A percentile compares a stretch with the other conserved stretches of the same genome.
Conservation (phyloP, 371 early-diverging fungal genomes). For the Mucor irregularis region DNA sequence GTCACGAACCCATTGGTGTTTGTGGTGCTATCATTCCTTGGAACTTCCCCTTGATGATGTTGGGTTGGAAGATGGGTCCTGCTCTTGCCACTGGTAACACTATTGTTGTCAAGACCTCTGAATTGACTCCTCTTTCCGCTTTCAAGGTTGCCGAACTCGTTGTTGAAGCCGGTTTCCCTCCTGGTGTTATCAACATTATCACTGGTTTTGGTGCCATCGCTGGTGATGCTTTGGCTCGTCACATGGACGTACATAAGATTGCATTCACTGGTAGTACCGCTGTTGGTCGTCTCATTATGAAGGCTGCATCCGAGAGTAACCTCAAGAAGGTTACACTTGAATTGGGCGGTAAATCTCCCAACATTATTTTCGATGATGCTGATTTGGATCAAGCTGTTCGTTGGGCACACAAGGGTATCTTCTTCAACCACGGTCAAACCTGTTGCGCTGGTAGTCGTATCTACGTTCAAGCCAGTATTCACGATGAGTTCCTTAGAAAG, state of each 20-base stretch:
- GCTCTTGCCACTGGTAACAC: constrained; percentile 89
- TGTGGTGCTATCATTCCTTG: constrained; percentile 80
- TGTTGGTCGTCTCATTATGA: constrained; percentile 58
- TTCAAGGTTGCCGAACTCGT: constrained; percentile 47
- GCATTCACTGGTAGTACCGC: constrained; percentile 67
- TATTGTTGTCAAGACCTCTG: constrained; percentile 84
- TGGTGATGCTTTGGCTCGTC: constrained; percentile 46
- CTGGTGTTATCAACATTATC: constrained; percentile 78
- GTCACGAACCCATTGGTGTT: constrained; percentile 82
- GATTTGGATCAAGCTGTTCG: constrained; percentile 77
- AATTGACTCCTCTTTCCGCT: constrained; percentile 63
- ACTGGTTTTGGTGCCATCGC: constrained; percentile 45
- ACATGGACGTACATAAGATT: constrained; percentile 52
- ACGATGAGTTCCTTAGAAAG: constrained; percentile 69
- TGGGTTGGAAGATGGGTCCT: constrained; percentile 86
- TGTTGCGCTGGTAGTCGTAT: constrained; percentile 86
- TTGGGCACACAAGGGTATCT: constrained; percentile 71
- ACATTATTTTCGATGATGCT: constrained; percentile 88
- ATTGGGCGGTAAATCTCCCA: constrained; percentile 86
- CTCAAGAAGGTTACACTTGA: constrained; percentile 80
- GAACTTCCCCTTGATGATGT: constrained; percentile 83
- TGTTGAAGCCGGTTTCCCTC: constrained; percentile 54
- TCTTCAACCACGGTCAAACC: constrained; percentile 84
- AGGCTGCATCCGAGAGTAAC: constrained; percentile 62
- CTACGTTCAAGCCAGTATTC: constrained; percentile 76